phyloP scores from a whole-genome alignment of 2,329 filamentous ascomycete genomes.

The Cladosporium velox region DNA sequence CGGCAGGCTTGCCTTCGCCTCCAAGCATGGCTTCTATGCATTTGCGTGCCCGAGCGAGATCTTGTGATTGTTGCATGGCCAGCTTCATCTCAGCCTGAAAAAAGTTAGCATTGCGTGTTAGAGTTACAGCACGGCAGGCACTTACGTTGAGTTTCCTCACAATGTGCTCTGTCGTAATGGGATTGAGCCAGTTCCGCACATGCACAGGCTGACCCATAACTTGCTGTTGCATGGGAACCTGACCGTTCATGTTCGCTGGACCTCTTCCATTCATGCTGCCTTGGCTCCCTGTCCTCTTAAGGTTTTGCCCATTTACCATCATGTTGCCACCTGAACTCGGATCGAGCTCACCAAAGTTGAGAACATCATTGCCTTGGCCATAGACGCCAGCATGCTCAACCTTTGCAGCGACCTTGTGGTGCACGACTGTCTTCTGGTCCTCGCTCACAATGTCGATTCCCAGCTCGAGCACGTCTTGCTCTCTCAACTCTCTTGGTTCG shows the following conservation, averaged over 20 bases:
- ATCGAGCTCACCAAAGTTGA: constrained; percentile 91
- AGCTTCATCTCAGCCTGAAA: constrained; percentile 82
- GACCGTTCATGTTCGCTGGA: constrained; percentile 58
- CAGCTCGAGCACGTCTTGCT: constrained; percentile 87
- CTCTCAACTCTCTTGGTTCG: constrained; percentile 88
- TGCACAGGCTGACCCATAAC: constrained; percentile 70
- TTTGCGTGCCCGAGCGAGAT: constrained; percentile 77
- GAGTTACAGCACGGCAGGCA: constrained; percentile 28
- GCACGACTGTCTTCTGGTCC: constrained; percentile 96
- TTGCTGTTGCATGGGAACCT: constrained; percentile 56
- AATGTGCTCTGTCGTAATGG: constrained; percentile 91
- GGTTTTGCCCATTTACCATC: constrained; percentile 63
- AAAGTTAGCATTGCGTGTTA: constrained; percentile 1
- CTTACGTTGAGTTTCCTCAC: constrained; percentile 82
- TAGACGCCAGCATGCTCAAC: constrained; percentile 92
- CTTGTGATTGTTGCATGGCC: constrained; percentile 82
- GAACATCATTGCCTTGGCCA: constrained; percentile 71
- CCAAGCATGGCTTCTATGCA: constrained; percentile 77
- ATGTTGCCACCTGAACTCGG: constrained; percentile 71
- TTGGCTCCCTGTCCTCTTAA: constrained; percentile 60
- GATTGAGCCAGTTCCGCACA: constrained; percentile 81
- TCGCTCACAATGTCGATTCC: constrained; percentile 99
- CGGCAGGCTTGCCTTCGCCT: constrained; percentile 58
- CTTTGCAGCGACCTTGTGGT: constrained; percentile 96
- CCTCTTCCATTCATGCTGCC: constrained; percentile 59